Base-by-base conservation (phyloP, 768 basidiomycete species). In the Plicaturopsis crispa region DNA sequence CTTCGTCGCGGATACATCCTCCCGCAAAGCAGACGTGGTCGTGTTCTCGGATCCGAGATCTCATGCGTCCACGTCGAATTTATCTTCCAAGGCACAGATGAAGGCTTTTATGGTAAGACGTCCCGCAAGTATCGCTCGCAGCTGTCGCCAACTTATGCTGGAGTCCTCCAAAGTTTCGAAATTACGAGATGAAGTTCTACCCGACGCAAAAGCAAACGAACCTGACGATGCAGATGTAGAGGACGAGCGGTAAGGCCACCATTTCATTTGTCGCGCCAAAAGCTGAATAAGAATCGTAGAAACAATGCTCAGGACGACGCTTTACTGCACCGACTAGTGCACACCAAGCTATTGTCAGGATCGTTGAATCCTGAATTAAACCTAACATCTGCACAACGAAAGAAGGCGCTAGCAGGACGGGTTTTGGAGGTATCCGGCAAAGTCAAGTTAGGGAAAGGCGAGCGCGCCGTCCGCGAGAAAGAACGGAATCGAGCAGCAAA, bases 111-210 rank as follows among this genome's bases (percentile, higher is more conserved):
- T 90, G 86, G 87, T 86, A 50, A 40, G 63, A 52, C 37, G 8
- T n/a, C n/a, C n/a, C n/a, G n/a, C n/a, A n/a, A n/a, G n/a, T n/a
- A n/a, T n/a, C n/a, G n/a, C n/a, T n/a, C n/a, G n/a, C n/a, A n/a
- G n/a, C n/a, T n/a, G n/a, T n/a, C n/a, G n/a, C n/a, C n/a, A n/a
- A n/a, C n/a, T 30, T 33, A 35, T 38, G 34, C 31, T 35, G 33
- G 42, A 88, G 87, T 91, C 87, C 3, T 86, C 88, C 17, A 89
- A 82, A 61, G 72, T 86, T 17, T 69, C 73, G 14, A 80, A 77
- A 48, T 42, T 88, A 20, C 68, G 66, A 18, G 51, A 65, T 40
- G 63, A 68, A 22, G 38, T 48, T 1, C 39, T 51, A 10, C 45
- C 44, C 22, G 19, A 47, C 6, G 40, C 38, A 35, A 42, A 35